Evolutionary conservation across 306 rosid species (phyloP), one percentile per base, ranked within the genome.

Genomic region (Hippophae rhamnoides): DNA sequence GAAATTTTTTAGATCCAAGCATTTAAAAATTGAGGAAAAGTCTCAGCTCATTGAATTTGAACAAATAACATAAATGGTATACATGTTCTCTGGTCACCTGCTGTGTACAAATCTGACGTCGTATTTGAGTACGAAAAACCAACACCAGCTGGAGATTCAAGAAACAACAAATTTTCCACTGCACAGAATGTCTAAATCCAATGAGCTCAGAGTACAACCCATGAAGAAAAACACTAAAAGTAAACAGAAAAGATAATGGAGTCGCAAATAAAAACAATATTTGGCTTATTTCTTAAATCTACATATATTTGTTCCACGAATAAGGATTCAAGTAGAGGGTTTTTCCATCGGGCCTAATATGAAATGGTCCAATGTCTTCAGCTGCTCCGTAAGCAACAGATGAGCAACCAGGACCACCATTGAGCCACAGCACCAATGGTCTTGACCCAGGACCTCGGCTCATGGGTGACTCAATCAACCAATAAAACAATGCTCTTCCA

Each of bases 361-460:
- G 94, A 61, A 93, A 89, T 54, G 99, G 97, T 49, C 97, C 97
- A 70, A 93, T 72, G 79, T 93, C 99, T 70, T 93, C 95, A 11
- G 95, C 89, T 55, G 94, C 85, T 43, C 97, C 99, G 60, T 82
- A 92, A 67, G 99, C 99, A 74, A 93, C 79, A 51, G 99, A 93
- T 57, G 99, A 93, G 70, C 99, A 93, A 46, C 99, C 95, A 23
- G 99, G 99, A 12, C 99, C 99, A 64, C 97, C 99, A 74, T 86
- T 88, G 71, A 93, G 94, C 97, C 99, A 93, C 77, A 93, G 58
- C 46, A 93, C 85, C 2, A 93, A 81, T 50, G 99, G 99, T 63
- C 89, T 86, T n/a, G 87, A 84, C 70, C 47, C 13, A 0, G 99
- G 84, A 57, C 27, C 69, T 54, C 85, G 85, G 18, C 62, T 75